Evolutionary conservation across 345 rosid species (phyloP).

Genomic region (Noccaea bulbosa): DNA sequence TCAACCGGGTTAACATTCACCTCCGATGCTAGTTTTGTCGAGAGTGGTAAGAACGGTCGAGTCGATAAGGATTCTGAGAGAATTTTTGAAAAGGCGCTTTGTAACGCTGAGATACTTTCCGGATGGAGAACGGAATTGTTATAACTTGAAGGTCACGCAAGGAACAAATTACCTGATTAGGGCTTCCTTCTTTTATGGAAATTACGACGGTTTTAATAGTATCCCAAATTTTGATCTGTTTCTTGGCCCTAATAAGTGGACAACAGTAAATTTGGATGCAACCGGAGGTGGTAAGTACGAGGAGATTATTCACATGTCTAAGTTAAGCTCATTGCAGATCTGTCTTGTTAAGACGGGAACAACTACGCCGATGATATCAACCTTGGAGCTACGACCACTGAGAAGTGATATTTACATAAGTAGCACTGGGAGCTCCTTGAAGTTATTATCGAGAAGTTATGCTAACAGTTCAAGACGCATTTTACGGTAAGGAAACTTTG

Average conservation of each 20-base stretch:
- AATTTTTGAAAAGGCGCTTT: constrained; percentile 11
- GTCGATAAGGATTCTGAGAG: background rate
- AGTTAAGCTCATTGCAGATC: constrained; percentile 17
- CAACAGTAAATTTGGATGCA: constrained; percentile 23
- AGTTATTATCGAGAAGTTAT: background rate
- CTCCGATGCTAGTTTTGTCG: constrained; percentile 40
- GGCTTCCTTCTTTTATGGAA: constrained; percentile 42
- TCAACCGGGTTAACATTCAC: constrained; percentile 38
- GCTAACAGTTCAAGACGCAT: background rate
- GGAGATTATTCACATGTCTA: constrained; percentile 41
- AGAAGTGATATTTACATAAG: constrained; percentile 29
- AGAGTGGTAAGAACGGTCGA: constrained; percentile 20
- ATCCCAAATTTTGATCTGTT: constrained; percentile 40
- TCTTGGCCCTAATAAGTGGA: constrained; percentile 45
- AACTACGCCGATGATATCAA: constrained; percentile 43
- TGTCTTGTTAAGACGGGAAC: constrained; percentile 49
- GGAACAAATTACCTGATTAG: constrained; percentile 43
- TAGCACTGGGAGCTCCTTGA: constrained; percentile 20
- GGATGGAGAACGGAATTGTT: constrained; percentile 47
- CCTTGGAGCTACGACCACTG: constrained; percentile 23
- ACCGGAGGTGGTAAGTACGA: background rate
- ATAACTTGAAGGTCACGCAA: constrained; percentile 33
- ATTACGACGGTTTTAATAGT: constrained; percentile 34
- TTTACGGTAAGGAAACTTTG: constrained; percentile 18
- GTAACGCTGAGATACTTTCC: constrained; percentile 44